phyloP scores from a whole-genome alignment of 2,329 filamentous ascomycete species.

The Xylaria sp. region DNA sequence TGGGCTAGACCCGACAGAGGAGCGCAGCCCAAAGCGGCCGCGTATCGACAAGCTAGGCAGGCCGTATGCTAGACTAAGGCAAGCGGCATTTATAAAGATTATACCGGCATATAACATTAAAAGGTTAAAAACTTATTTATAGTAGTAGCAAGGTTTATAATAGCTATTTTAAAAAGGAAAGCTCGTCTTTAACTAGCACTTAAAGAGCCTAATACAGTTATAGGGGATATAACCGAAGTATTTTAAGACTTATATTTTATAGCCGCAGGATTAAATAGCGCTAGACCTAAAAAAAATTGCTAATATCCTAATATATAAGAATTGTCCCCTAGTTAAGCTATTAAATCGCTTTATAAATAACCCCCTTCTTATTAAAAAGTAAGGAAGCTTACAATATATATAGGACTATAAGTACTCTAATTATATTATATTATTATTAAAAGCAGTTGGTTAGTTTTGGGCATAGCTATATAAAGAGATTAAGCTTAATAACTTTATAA shows the following conservation, averaged over 20 bases:
- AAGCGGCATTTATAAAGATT: neutral
- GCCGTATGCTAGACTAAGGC: neutral
- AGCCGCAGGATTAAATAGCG: neutral
- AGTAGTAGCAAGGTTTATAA: neutral
- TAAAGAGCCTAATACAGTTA: neutral
- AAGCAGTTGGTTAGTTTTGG: no score
- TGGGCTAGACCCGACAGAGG: neutral
- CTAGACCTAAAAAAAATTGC: neutral
- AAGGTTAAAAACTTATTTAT: neutral
- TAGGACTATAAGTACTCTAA: no score
- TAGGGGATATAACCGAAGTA: neutral
- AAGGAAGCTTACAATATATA: no score
- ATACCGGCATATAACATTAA: neutral
- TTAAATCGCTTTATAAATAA: neutral
- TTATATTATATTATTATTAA: neutral
- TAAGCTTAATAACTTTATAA: neutral
- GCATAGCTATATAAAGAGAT: neutral
- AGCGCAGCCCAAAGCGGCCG: no score
- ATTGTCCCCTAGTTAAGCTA: neutral
- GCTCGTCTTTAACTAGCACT: neutral
- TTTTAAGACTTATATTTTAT: neutral
- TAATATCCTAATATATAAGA: neutral
- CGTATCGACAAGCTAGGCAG: neutral
- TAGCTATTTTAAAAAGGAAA: neutral
- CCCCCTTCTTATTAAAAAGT: neutral